Base-by-base conservation (phyloP, 257 asterid genomes). In the Verbascum thapsus region DNA sequence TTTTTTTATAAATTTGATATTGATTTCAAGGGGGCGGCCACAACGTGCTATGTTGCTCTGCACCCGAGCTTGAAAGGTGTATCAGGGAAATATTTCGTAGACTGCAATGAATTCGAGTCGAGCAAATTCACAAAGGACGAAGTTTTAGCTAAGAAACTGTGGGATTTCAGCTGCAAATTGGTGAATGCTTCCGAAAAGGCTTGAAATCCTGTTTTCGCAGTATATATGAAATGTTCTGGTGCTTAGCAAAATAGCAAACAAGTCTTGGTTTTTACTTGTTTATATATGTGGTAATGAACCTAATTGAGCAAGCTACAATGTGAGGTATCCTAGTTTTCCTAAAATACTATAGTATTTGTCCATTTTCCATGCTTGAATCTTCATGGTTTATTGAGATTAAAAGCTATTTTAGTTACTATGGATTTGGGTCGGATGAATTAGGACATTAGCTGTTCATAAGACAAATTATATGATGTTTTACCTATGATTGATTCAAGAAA, bases 41-140 rank as follows among this genome's bases (percentile, higher is more conserved):
- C 90, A 35, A 75, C 90, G 3, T 83, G 90, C 78, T 80, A 78
- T 12, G 85, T 42, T 10, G 86, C 83, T 4, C 90, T 83, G 41
- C 86, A 80, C 77, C 86, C 86, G 16, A 54, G 65, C 76, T 30
- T 83, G 64, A 68, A 77, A 66, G 86, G 86, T 3, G 78, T 65
- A n/a, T 58, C 84, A 0, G 90, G 83, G 51, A 80, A 83, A 66
- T 80, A 83, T 58, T 83, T 70, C 12, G 73, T 56, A 13, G 86
- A 83, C 75, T 80, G 90, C 74, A 80, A 83, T 0, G 83, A 70
- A 76, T 70, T 10, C 58, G 53, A 61, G 74, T 11, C 74, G 2
- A 52, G 84, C 58, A 66, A 11, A 35, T 47, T 73, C 8, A 81
- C 83, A 6, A 73, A 58, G 56, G 37, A 61, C 39, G 53, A 78